Conservation (phyloP, 2,329 filamentous ascomycete genomes). For the Bipolaris gigantea region DNA sequence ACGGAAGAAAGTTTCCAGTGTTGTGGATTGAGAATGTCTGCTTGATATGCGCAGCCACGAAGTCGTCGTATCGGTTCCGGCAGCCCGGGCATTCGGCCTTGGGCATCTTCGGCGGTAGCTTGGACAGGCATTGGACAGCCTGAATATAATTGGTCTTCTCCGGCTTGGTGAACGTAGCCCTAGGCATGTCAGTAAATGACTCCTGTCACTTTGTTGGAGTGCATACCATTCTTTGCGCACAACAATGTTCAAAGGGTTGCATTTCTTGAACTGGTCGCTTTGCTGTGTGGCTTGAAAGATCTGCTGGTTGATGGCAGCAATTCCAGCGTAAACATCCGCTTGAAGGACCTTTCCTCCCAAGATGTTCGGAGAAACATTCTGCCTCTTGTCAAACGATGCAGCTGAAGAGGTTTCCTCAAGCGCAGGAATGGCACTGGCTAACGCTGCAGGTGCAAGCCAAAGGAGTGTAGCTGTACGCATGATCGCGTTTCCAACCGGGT, state of each 20-base stretch:
- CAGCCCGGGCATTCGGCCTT: conserved; percentile 34
- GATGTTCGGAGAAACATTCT: conserved; percentile 11
- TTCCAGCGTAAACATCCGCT: conserved; percentile 27
- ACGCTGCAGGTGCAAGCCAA: conserved; percentile 18
- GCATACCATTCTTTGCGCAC: conserved; percentile 51
- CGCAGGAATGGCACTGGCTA: conserved; percentile 22
- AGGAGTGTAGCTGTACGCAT: conserved; percentile 27
- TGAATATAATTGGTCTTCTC: conserved; percentile 37
- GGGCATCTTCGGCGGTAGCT: conserved; percentile 26
- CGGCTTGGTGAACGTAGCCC: conserved; percentile 27
- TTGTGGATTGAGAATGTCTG: conserved; percentile 33
- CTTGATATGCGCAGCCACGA: conserved; percentile 36
- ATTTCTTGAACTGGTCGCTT: conserved; percentile 31
- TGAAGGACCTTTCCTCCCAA: conserved; percentile 23
- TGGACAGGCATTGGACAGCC: conserved; percentile 37
- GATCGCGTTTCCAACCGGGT: conserved; percentile 11
- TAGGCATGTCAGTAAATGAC: conserved; percentile 11
- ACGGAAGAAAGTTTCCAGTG: conserved; percentile 35
- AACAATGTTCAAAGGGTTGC: conserved; percentile 45
- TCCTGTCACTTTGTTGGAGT: neutral
- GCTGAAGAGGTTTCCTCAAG: conserved; percentile 9
- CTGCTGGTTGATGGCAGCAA: conserved; percentile 31
- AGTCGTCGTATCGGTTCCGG: conserved; percentile 37
- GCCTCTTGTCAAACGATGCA: conserved; percentile 22
- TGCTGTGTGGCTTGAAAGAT: conserved; percentile 29